Evolutionary conservation across 2,329 filamentous ascomycete genomes (phyloP), one percentile per base, ranked within the genome.

Genomic region (Emergomyces orientalis): DNA sequence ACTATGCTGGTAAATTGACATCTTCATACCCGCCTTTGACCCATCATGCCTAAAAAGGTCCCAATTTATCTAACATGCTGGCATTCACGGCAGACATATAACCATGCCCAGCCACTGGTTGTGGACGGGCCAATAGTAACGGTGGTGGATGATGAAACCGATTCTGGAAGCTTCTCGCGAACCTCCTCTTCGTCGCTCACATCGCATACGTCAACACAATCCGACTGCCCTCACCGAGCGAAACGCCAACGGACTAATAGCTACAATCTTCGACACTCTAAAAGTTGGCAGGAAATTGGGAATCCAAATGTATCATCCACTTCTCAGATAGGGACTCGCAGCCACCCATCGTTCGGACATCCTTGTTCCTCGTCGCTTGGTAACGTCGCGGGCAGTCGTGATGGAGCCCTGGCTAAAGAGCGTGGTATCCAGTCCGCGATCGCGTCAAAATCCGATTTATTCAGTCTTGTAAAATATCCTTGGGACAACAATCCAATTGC

Each of bases 401-500:
- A 17, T 27, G 4, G 37, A 25, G 25, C 3, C 19, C 37, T 17
- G 22, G 22, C 13, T 17, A 30, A 7, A 39, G 34, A 59, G 14
- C 14, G 4, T 19, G 22, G n/a, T 47, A 41, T 45, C 5, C 30
- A 22, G 1, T n/a, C 59, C 14, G 14, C 49, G 7, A 32, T 22
- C 30, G 22, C 19, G 19, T 30, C 52, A 22, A 61, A 55, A 17
- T 61, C 27, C 2, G 39, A 22, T 19, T 22, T 54, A 37, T 54
- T 61, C n/a, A 55, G 34, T 14, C 30, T 47, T n/a, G 32, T 32
- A 5, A 49, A 49, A 1, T 58, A 62, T 62, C 60, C 52, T 19
- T 47, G 60, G 52, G 51, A 47, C 43, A 57, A 57, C 27, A 22
- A 58, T 43, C 60, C 60, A 45, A 58, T 62, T 62, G 60, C 60